A percentile compares a stretch with the other conserved stretches of the same genome.
phyloP scores from a whole-genome alignment of 2,329 filamentous ascomycete species.

The Sclerotinia borealis region DNA sequence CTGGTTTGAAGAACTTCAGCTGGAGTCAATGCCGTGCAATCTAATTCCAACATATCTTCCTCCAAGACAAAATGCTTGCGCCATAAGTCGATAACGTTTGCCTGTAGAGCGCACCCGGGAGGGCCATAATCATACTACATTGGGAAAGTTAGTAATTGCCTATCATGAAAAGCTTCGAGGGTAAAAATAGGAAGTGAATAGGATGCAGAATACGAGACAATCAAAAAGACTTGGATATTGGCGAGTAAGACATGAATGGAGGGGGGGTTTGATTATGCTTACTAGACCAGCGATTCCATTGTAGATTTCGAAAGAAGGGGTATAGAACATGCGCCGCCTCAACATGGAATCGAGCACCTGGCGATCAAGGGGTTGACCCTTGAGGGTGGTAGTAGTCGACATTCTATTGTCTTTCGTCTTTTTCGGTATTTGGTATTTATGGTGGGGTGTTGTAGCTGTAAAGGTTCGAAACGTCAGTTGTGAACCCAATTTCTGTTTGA shows the following conservation, averaged over 20 bases:
- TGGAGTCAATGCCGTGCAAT: slow-evolving; percentile 88
- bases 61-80: slow-evolving; percentile 68
- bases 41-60: slow-evolving; percentile 70
- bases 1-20: slow-evolving; percentile 90
- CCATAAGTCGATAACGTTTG: slow-evolving; percentile 67
- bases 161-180: background rate
- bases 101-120: slow-evolving; percentile 63
- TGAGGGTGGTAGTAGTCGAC: slow-evolving; percentile 68
- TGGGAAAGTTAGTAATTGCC: background rate
- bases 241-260: background rate
- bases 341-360: slow-evolving; percentile 76
- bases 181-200: too few relatives aligned
- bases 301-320: slow-evolving; percentile 93
- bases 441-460: slow-evolving; percentile 32
- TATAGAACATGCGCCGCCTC: slow-evolving; percentile 86
- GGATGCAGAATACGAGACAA: background rate
- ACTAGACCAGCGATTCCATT: slow-evolving; percentile 76
- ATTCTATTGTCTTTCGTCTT: slow-evolving; percentile 35
- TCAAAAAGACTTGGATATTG: background rate
- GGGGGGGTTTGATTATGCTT: slow-evolving; percentile 47
- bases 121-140: slow-evolving; percentile 15
- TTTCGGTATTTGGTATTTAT: slow-evolving; percentile 31
- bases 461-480: slow-evolving; percentile 34
- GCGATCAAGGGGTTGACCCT: slow-evolving; percentile 85
- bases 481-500: slow-evolving; percentile 14